phyloP scores from a whole-genome alignment of 192 early-diverging fungal genomes.

The Linnemannia elongata region DNA sequence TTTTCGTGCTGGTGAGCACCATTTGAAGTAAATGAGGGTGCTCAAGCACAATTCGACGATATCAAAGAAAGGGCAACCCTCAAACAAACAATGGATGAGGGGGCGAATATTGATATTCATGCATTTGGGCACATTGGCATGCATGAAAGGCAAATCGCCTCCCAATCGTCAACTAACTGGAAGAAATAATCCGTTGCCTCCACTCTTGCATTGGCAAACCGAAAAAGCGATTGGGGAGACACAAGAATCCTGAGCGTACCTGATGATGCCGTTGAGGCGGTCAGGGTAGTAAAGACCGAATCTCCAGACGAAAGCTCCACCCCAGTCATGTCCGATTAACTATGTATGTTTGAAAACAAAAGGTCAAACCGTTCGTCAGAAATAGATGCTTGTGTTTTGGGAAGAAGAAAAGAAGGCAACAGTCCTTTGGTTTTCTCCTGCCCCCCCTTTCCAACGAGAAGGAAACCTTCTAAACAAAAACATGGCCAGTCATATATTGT shows the following conservation, averaged over 20 bases:
- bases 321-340: slow-evolving; percentile 54
- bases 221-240: background rate
- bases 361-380: background rate
- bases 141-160: background rate
- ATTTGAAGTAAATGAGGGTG: too few species aligned
- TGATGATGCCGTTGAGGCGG: slow-evolving; percentile 45
- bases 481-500: background rate
- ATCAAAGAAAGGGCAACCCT: too few species aligned
- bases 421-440: too few species aligned
- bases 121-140: background rate
- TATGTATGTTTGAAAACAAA: background rate
- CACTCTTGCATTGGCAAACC: too few species aligned
- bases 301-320: slow-evolving; percentile 52
- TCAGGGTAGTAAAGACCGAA: slow-evolving; percentile 45
- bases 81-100: too few species aligned
- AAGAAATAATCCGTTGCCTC: background rate
- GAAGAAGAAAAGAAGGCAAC: too few species aligned
- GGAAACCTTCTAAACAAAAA: background rate
- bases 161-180: background rate
- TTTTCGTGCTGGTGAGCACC: too few species aligned
- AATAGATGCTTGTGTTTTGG: too few species aligned
- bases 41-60: too few species aligned
- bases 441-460: too few species aligned
- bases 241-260: slow-evolving; percentile 9
- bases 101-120: background rate